phyloP scores from a whole-genome alignment of 108 stramenopile species.

The Fragilaria crotonensis region DNA sequence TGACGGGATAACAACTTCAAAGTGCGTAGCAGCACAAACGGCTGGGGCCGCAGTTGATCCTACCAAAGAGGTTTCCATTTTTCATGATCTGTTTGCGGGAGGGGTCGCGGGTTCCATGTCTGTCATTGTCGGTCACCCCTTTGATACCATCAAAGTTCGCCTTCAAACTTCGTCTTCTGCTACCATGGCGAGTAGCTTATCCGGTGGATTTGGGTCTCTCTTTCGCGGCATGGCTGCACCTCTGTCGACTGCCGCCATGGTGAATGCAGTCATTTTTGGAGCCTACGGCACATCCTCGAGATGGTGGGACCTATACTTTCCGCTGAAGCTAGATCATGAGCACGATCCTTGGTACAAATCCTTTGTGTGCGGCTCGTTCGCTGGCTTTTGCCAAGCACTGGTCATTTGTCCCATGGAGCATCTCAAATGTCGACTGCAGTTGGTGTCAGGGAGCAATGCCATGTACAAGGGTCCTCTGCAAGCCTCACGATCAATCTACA shows the following conservation, averaged over 20 bases:
- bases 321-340: background rate
- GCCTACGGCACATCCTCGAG: slow-evolving; percentile 70
- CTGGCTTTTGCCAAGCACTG: slow-evolving; percentile 78
- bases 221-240: slow-evolving; percentile 87
- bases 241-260: slow-evolving; percentile 64
- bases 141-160: slow-evolving; percentile 86
- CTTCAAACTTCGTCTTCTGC: slow-evolving; percentile 28
- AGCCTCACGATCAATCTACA: slow-evolving; percentile 35
- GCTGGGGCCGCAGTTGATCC: no score
- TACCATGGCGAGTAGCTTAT: slow-evolving; percentile 10
- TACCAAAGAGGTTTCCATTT: no score
- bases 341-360: slow-evolving; percentile 34
- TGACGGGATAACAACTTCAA: no score
- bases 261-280: slow-evolving; percentile 87
- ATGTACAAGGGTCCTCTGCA: slow-evolving; percentile 50
- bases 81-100: slow-evolving; percentile 81
- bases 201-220: slow-evolving; percentile 56
- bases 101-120: slow-evolving; percentile 78
- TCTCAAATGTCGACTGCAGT: slow-evolving; percentile 89
- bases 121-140: slow-evolving; percentile 86
- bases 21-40: no score
- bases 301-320: slow-evolving; percentile 51
- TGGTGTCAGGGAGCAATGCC: slow-evolving; percentile 30
- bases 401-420: slow-evolving; percentile 82
- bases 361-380: slow-evolving; percentile 77